A percentile compares a stretch with the other conserved stretches of the same genome.
Evolutionary conservation across 148 eudicot species (phyloP).

Genomic region (Vaccinium darrowii): DNA sequence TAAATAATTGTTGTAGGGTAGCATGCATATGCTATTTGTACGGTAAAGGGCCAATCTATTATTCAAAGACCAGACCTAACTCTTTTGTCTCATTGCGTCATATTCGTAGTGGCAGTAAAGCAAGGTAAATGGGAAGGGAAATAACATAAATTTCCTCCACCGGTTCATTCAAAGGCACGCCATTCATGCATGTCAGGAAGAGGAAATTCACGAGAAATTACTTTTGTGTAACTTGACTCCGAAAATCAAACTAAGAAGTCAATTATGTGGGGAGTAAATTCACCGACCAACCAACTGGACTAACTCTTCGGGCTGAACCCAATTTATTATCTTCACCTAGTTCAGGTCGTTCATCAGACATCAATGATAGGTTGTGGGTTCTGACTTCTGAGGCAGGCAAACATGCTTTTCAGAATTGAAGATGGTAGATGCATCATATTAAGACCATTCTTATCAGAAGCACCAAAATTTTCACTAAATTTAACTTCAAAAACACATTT

Average conservation of each 20-base stretch:
- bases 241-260: too few species aligned
- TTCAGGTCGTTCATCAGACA: background rate
- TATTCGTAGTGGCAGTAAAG: background rate
- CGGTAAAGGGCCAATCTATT: background rate
- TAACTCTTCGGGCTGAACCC: background rate
- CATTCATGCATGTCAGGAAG: too few species aligned
- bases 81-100: background rate
- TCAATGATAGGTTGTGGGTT: background rate
- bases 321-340: background rate
- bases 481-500: too few species aligned
- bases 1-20: background rate
- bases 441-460: too few species aligned
- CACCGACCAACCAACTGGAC: too few species aligned
- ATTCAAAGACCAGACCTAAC: background rate
- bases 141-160: too few species aligned
- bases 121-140: background rate
- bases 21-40: background rate
- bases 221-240: too few species aligned
- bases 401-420: slow-evolving; percentile 10
- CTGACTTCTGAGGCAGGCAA: background rate
- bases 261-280: too few species aligned
- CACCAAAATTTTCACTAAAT: background rate
- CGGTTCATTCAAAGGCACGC: too few species aligned
- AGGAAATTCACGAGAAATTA: too few species aligned
- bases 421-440: background rate